Percentiles rank a stretch among this genome's conserved stretches.
Evolutionary conservation across 768 basidiomycete species (phyloP).

Genomic region (Gelatoporia subvermispora): DNA sequence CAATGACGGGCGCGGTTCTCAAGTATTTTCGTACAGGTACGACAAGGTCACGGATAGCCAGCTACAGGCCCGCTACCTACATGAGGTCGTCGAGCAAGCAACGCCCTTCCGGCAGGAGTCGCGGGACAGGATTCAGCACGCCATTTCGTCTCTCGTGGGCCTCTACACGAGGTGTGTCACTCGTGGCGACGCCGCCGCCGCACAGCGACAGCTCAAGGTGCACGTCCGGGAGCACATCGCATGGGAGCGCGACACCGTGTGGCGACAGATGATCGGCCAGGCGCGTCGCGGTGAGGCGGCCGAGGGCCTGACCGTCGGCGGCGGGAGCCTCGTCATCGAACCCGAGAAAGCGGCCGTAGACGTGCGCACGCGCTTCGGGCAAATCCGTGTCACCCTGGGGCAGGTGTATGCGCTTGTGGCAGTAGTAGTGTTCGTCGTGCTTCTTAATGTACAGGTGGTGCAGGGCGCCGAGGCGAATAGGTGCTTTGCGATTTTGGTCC

Average conservation of each 20-base stretch:
- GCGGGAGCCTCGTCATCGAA: constrained; percentile 36
- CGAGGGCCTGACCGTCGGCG: constrained; percentile 13
- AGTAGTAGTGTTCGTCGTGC: constrained; percentile 46
- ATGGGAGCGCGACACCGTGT: constrained; percentile 96
- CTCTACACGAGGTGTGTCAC: constrained; percentile 87
- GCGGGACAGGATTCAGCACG: constrained; percentile 56
- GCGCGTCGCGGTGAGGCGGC: constrained; percentile 61
- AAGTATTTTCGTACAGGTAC: constrained; percentile 67
- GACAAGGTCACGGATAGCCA: constrained; percentile 87
- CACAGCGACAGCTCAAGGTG: constrained; percentile 77
- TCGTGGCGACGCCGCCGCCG: constrained; percentile 58
- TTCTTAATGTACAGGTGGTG: constrained; percentile 60
- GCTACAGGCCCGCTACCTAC: constrained; percentile 78
- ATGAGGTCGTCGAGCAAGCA: constrained; percentile 59
- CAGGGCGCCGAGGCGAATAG: constrained; percentile 71
- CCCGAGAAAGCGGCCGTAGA: constrained; percentile 34
- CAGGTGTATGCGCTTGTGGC: constrained; percentile 56
- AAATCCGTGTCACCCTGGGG: constrained; percentile 59
- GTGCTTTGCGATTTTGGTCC: constrained; percentile 84
- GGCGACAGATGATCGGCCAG: constrained; percentile 90
- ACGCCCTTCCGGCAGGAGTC: constrained; percentile 63
- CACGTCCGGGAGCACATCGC: constrained; percentile 92
- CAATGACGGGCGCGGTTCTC: too few species aligned
- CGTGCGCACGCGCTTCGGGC: constrained; percentile 63
- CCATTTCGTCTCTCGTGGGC: constrained; percentile 54